Base-by-base conservation (phyloP, 2,329 filamentous ascomycete species). In the Neopestalotiopsis sp. region DNA sequence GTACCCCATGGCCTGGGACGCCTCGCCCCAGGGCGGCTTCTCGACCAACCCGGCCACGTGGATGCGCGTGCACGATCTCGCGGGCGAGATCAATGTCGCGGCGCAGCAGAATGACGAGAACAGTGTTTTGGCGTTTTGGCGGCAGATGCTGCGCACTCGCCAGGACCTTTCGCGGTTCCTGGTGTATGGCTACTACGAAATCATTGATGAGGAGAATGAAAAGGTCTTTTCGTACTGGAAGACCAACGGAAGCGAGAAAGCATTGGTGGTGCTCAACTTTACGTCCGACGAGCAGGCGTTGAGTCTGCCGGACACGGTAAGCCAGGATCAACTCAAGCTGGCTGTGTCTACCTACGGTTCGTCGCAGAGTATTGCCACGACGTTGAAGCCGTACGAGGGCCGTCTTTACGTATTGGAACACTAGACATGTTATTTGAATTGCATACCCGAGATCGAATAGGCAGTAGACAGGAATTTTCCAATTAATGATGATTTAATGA, bases 1-100 rank as follows among this genome's bases (percentile, higher is more conserved):
- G 61, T 89, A 90, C 0, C 92, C 92, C 0, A 90, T 94, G 79
- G 91, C 93, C 75, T 94, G 92, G 92, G 84, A 89, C 70, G 75
- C 79, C n/a, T 81, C 79, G 1, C 75, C 80, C 0, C 86, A 93
- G 70, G 91, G 84, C 0, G 92, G 92, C 12, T 94, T 94, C 80
- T 90, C 90, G 0, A 81, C 81, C 1, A 67, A 56, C 40, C 40
- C 65, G 80, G 79, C 1, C 53, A 70, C 68, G 9, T 94, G 92
- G 92, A 94, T 94, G 87, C 85, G 87, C 14, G 86, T 90, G 53
- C 90, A 93, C 75, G 87, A 90, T 68, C 86, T 89, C 75, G 90
- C 89, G 76, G 76, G 76, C 1, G 77, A 81, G n/a, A 82, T 91
- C 79, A 94, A 94, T 74, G 91, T 89, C 34, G 85, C 84, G 1